Percentiles rank a stretch among this genome's conserved stretches.
phyloP scores from a whole-genome alignment of 2,329 filamentous ascomycete genomes.

The Cyanodermella asteris region DNA sequence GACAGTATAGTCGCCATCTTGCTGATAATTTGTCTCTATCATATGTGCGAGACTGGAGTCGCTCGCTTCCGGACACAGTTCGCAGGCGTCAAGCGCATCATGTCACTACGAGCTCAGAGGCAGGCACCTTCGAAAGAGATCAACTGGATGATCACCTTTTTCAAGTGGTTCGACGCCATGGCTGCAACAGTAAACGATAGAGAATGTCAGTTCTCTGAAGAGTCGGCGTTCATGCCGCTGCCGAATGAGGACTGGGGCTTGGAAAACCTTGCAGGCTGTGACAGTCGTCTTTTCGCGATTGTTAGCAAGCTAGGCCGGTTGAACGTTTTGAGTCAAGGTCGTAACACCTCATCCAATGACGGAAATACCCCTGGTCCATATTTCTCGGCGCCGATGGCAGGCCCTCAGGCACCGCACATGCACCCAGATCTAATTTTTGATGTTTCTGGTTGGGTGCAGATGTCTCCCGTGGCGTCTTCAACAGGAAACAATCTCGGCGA shows the following conservation, averaged over 20 bases:
- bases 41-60: conserved; percentile 81
- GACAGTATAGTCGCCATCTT: conserved; percentile 78
- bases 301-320: conserved; percentile 66
- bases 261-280: conserved; percentile 75
- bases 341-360: conserved; percentile 1
- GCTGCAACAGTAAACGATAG: conserved; percentile 81
- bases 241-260: conserved; percentile 46
- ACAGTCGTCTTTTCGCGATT: conserved; percentile 66
- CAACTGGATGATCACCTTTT: conserved; percentile 73
- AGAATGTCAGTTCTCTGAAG: conserved; percentile 53
- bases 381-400: conserved; percentile 3
- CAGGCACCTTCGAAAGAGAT: conserved; percentile 42
- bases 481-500: conserved; percentile 35
- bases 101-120: conserved; percentile 48
- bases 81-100: conserved; percentile 75
- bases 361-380: neutral
- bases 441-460: too few species aligned
- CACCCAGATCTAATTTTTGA: too few species aligned
- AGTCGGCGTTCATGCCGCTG: conserved; percentile 39
- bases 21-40: conserved; percentile 71
- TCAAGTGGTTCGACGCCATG: conserved; percentile 87
- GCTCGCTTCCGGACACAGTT: conserved; percentile 88
- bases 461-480: conserved; percentile 5
- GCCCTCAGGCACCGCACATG: conserved; percentile 5
- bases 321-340: conserved; percentile 54